Conservation (phyloP, 495 filamentous ascomycete species). For the Penicillium nucicola region DNA sequence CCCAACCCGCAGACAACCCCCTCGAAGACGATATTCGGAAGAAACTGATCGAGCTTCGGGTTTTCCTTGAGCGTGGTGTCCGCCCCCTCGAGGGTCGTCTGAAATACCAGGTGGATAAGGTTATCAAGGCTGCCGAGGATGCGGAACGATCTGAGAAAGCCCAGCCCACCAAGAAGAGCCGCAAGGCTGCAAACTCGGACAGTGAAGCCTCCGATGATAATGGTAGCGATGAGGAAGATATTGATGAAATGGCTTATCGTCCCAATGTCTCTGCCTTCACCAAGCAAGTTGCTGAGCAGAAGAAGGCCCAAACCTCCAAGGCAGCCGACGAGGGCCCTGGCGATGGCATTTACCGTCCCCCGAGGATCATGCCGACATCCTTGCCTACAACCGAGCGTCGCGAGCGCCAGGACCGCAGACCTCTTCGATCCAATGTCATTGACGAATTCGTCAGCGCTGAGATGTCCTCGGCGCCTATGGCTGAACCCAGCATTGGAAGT, state of each 20-base stretch:
- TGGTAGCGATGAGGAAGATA: slow-evolving; percentile 38
- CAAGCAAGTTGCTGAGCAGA: slow-evolving; percentile 32
- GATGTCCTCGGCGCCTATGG: slow-evolving; percentile 70
- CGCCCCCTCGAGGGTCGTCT: slow-evolving; percentile 81
- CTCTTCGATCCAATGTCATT: slow-evolving; percentile 67
- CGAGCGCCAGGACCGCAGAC: slow-evolving; percentile 45
- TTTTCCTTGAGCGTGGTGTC: slow-evolving; percentile 89
- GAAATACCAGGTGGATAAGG: slow-evolving; percentile 86
- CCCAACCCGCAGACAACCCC: slow-evolving; percentile 22
- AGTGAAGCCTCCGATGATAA: slow-evolving; percentile 24
- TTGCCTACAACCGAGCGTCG: slow-evolving; percentile 58
- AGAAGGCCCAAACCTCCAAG: slow-evolving; percentile 21
- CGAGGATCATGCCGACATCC: slow-evolving; percentile 73
- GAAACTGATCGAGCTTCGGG: slow-evolving; percentile 78
- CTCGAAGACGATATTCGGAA: slow-evolving; percentile 63
- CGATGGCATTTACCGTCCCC: slow-evolving; percentile 75
- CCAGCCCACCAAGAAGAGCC: slow-evolving; percentile 26
- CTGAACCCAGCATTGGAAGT: slow-evolving; percentile 79
- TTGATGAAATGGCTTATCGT: slow-evolving; percentile 65
- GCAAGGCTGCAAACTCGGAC: slow-evolving; percentile 16
- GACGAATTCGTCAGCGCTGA: slow-evolving; percentile 85
- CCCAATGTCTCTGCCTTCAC: slow-evolving; percentile 61
- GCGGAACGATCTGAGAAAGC: slow-evolving; percentile 45
- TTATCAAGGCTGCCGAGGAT: slow-evolving; percentile 82
- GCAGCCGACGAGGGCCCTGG: slow-evolving; percentile 24